Evolutionary conservation across 2,329 filamentous ascomycete species (phyloP).

Genomic region (Cercospora sesami): DNA sequence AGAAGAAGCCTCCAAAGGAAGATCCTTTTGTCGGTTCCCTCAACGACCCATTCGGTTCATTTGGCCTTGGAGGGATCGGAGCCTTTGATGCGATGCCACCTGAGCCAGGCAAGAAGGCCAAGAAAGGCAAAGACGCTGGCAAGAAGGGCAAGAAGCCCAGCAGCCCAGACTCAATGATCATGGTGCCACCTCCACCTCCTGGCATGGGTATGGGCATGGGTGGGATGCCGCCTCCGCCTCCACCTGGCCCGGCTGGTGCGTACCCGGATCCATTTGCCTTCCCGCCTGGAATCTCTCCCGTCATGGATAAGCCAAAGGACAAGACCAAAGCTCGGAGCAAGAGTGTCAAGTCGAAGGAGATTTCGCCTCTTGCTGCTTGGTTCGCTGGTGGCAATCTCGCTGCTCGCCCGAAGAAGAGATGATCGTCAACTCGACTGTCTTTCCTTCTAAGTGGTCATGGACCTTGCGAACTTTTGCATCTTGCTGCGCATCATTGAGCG

Average conservation of each 20-base stretch:
- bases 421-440: not conserved
- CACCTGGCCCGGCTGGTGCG: conserved; percentile 21
- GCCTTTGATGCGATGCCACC: conserved; percentile 17
- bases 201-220: conserved; percentile 9
- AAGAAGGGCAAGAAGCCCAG: conserved; percentile 14
- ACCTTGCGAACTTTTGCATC: not conserved
- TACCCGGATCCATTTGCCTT: conserved; percentile 24
- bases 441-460: not conserved
- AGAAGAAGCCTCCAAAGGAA: conserved; percentile 27
- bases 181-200: conserved; percentile 18
- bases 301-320: conserved; percentile 19
- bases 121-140: not conserved
- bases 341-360: conserved; percentile 28
- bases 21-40: conserved; percentile 8
- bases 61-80: conserved; percentile 21
- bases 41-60: conserved; percentile 20
- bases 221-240: conserved; percentile 23
- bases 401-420: conserved; percentile 21
- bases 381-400: conserved; percentile 31
- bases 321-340: conserved; percentile 29
- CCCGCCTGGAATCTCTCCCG: conserved; percentile 15
- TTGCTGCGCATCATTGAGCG: conserved; percentile 3
- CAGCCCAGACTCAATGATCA: conserved; percentile 22
- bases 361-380: conserved; percentile 33
- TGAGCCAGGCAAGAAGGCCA: conserved; percentile 16